These are phyloP conservation scores for Nemania diffusa DNA, from an alignment of 2,329 filamentous ascomycete genomes.

Conservation along the genomic window DNA sequence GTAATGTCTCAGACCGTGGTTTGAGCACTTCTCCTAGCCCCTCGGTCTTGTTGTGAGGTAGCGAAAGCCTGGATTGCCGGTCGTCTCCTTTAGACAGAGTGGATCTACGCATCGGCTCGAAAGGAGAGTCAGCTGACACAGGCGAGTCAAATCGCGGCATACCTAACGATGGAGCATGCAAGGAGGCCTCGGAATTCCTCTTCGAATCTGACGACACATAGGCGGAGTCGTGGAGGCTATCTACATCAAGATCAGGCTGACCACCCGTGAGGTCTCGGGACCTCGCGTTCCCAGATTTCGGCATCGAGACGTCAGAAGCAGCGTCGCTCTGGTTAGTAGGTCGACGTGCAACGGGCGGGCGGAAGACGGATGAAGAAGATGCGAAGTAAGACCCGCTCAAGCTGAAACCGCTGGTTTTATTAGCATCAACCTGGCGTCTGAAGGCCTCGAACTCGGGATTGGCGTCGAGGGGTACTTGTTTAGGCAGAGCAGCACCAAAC, in stretches of 20 bases:
- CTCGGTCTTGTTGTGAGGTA: conserved; percentile 60
- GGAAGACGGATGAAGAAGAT: conserved; percentile 47
- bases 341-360: conserved; percentile 59
- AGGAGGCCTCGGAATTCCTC: conserved; percentile 61
- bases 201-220: conserved; percentile 66
- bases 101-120: conserved; percentile 48
- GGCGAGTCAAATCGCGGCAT: conserved; percentile 61
- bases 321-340: conserved; percentile 61
- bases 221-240: conserved; percentile 62
- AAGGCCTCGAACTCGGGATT: conserved; percentile 88
- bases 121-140: conserved; percentile 49
- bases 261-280: conserved; percentile 35
- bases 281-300: conserved; percentile 40
- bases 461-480: conserved; percentile 75
- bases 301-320: conserved; percentile 49
- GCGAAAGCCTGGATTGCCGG: conserved; percentile 64
- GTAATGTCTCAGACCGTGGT: conserved; percentile 63
- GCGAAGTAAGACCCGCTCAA: conserved; percentile 61
- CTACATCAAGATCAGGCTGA: conserved; percentile 58
- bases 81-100: conserved; percentile 59
- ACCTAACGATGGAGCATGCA: conserved; percentile 54
- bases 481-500: conserved; percentile 74
- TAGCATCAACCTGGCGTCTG: conserved; percentile 75
- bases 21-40: conserved; percentile 50
- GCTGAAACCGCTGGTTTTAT: conserved; percentile 61